These are phyloP conservation scores for Fusarium agapanthi DNA, from an alignment of 2,329 filamentous ascomycete species.

Conservation along the genomic window DNA sequence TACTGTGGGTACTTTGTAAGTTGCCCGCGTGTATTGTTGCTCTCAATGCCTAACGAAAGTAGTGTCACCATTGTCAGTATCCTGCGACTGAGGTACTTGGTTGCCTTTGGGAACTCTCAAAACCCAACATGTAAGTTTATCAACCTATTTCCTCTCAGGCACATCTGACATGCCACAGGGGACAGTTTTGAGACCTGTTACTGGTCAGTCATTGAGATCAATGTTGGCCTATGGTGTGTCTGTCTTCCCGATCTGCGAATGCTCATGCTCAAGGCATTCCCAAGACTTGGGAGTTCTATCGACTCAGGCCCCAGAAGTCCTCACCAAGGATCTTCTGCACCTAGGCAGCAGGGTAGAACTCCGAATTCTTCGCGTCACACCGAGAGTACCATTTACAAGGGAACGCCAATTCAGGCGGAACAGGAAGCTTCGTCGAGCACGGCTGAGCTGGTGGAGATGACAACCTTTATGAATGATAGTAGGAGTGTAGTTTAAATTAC, in stretches of 20 bases:
- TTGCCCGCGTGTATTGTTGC: accelerated
- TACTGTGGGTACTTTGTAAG: conserved; percentile 1
- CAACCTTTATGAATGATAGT: not conserved
- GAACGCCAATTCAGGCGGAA: not conserved
- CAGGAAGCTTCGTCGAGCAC: not conserved
- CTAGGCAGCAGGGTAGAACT: not conserved
- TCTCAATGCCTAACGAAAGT: not conserved
- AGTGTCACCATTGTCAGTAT: conserved; percentile 14
- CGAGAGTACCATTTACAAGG: not conserved
- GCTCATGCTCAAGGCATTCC: not conserved
- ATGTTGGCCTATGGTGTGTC: not conserved
- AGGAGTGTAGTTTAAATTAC: not conserved
- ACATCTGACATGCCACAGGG: not conserved
- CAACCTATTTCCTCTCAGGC: accelerated
- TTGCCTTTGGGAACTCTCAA: not conserved
- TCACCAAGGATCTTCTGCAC: not conserved
- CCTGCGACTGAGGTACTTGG: not conserved
- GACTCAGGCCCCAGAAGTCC: not conserved
- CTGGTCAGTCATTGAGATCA: conserved; percentile 1
- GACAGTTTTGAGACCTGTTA: not conserved
- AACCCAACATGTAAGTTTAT: conserved; percentile 14
- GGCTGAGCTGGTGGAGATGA: conserved; percentile 1
- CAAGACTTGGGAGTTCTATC: not conserved
- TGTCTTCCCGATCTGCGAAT: not conserved
- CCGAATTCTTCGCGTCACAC: not conserved